A percentile compares a stretch with the other conserved stretches of the same genome.
phyloP scores from a whole-genome alignment of 2,329 filamentous ascomycete genomes.

The Cordyceps sp. region DNA sequence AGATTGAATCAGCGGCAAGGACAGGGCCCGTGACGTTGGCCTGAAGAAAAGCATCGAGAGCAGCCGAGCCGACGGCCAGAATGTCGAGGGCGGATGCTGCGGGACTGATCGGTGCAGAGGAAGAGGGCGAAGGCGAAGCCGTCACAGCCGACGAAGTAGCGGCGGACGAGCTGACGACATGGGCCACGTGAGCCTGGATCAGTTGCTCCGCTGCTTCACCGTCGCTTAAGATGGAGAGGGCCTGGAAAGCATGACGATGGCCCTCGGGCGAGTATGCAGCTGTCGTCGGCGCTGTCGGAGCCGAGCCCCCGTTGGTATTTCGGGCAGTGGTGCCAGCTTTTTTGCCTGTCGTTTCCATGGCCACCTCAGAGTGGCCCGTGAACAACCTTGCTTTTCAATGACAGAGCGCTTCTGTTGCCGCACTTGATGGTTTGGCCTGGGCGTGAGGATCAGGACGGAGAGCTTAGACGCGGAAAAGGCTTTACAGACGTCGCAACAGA shows the following conservation, averaged over 20 bases:
- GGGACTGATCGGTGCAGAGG: too few species aligned
- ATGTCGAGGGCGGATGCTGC: slow-evolving; percentile 4
- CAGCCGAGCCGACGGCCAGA: slow-evolving; percentile 15
- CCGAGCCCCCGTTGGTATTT: too few species aligned
- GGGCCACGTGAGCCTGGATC: slow-evolving; percentile 2
- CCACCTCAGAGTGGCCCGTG: too few species aligned
- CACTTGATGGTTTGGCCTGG: too few species aligned
- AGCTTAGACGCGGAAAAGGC: too few species aligned
- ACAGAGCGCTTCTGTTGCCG: too few species aligned
- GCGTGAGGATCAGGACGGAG: too few species aligned
- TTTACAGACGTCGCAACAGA: too few species aligned
- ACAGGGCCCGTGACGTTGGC: slow-evolving; percentile 78
- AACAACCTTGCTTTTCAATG: too few species aligned
- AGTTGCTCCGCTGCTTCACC: slow-evolving; percentile 1
- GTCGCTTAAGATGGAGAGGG: slow-evolving; percentile 4
- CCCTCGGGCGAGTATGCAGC: background rate
- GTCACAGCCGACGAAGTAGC: background rate
- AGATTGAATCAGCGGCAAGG: slow-evolving; percentile 20
- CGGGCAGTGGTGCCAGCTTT: too few species aligned
- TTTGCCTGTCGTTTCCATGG: too few species aligned
- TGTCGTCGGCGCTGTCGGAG: too few species aligned
- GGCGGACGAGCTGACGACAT: background rate
- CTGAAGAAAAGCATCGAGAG: slow-evolving; percentile 65
- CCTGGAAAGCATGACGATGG: slow-evolving; percentile 3
- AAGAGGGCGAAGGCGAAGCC: slow-evolving; percentile 1